phyloP scores from a whole-genome alignment of 1,139 yeast species.

The Debaryomyces coudertii region DNA sequence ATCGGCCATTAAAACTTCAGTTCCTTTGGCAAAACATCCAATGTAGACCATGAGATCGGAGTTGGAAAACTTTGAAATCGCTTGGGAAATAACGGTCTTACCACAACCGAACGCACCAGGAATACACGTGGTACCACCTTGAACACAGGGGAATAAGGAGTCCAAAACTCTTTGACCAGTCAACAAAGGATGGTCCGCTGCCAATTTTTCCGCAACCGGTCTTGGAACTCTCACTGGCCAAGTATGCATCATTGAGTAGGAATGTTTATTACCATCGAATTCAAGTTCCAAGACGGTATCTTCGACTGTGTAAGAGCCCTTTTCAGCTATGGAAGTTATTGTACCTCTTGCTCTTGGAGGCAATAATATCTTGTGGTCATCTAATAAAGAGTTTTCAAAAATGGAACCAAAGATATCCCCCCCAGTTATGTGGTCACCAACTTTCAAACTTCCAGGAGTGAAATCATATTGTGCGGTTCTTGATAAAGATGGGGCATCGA shows the following conservation, averaged over 20 bases:
- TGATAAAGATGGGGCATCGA: constrained; percentile 90
- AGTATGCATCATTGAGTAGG: constrained; percentile 93
- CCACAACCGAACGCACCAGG: constrained; percentile 99
- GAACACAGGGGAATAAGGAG: constrained; percentile 97
- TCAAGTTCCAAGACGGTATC: constrained; percentile 91
- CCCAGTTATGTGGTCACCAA: constrained; percentile 97
- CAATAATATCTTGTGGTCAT: constrained; percentile 88
- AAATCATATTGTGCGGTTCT: constrained; percentile 85
- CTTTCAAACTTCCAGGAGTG: constrained; percentile 75
- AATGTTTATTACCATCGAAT: constrained; percentile 81
- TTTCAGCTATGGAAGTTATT: constrained; percentile 81
- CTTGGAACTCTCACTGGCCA: constrained; percentile 99
- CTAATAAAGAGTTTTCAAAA: constrained; percentile 87
- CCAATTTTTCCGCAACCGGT: constrained; percentile 90
- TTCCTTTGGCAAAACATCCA: constrained; percentile 58
- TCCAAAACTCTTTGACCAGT: constrained; percentile 99
- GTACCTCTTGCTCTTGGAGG: constrained; percentile 99
- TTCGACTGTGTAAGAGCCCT: constrained; percentile 89
- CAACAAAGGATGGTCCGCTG: constrained; percentile 92
- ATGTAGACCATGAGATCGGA: constrained; percentile 95
- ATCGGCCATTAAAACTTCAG: constrained; percentile 45
- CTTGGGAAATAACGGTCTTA: constrained; percentile 97
- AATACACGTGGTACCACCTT: constrained; percentile 99
- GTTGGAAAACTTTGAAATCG: constrained; percentile 94
- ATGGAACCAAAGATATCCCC: constrained; percentile 97